Evolutionary conservation across 164 flowering plant genomes (phyloP), one percentile per base, ranked within the genome.

Genomic region (Echeveria elegans): DNA sequence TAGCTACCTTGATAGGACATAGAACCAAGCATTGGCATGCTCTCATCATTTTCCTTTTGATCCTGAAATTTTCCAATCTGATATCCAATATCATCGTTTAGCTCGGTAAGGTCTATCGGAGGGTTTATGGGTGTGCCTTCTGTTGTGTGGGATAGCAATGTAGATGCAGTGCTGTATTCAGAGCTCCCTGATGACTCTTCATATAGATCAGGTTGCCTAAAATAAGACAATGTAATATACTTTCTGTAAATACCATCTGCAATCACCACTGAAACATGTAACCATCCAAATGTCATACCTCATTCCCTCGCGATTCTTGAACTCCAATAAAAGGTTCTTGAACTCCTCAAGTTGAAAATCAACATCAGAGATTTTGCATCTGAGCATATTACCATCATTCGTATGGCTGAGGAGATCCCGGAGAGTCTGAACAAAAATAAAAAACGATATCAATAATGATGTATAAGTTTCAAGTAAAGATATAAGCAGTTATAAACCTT

Each of bases 131-230:
- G 61, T 28, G 61, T 56, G 34, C 32, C 32, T 2, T 56, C 61
- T 56, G 61, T 56, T 4, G 61, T 16, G 30, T 80, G 78, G 19
- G 83, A 76, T 66, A 82, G 69, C 43, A 77, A 71, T 70, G 84
- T 85, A 65, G 97, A 89, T 67, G 88, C 95, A 34, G 90, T 85
- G 69, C 96, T 91, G 73, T 83, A 83, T 38, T 83, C 97, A 16
- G 99, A 89, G 79, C 89, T 86, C 60, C 82, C 87, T 61, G 96
- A 86, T 60, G 99, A 88, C 60, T 85, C 86, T 52, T 80, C 86
- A 40, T 77, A 79, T 45, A 83, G 67, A 78, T 83, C 86, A 52
- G 78, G 81, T 78, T 89, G 84, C 89, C 99, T 95, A 75, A 34
- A 66, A 36, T 30, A 18, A 7, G 26, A n/a, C n/a, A 36, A 28